Conservation (phyloP, 805 yeast genomes). For the Metschnikowia orientalis region DNA sequence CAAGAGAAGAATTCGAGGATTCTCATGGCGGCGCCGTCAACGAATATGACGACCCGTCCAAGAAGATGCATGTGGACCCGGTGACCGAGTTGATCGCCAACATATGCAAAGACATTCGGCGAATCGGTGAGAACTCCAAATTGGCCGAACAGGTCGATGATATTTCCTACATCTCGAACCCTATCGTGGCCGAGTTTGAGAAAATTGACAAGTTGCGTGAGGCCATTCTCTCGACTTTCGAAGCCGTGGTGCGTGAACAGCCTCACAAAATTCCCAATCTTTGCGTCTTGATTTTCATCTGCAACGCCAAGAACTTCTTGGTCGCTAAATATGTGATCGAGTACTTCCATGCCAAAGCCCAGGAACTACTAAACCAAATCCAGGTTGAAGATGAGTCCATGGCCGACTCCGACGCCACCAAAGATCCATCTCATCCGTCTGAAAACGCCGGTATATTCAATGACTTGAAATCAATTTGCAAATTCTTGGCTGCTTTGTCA, state of each 20-base stretch:
- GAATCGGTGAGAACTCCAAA: constrained; percentile 42
- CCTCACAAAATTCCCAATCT: constrained; percentile 84
- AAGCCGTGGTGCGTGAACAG: constrained; percentile 75
- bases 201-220: constrained; percentile 55
- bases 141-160: constrained; percentile 39
- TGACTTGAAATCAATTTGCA: constrained; percentile 61
- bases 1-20: constrained; percentile 23
- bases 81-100: constrained; percentile 37
- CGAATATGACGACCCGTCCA: constrained; percentile 21
- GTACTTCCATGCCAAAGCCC: constrained; percentile 60
- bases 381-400: constrained; percentile 11
- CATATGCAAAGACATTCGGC: constrained; percentile 42
- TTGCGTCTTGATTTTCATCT: constrained; percentile 60
- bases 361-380: constrained; percentile 45
- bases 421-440: constrained; percentile 3
- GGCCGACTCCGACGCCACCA: constrained; percentile 9
- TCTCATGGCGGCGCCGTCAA: constrained; percentile 10
- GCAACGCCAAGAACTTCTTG: constrained; percentile 57
- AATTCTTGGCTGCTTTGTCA: constrained; percentile 63
- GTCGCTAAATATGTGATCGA: constrained; percentile 70
- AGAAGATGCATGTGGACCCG: constrained; percentile 40
- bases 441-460: constrained; percentile 60
- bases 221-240: constrained; percentile 57
- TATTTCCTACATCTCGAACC: constrained; percentile 62
- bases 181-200: constrained; percentile 62